A percentile compares a stretch with the other conserved stretches of the same genome.
phyloP scores from a whole-genome alignment of 1,139 yeast genomes.

The Geotrichum carabidarum region DNA sequence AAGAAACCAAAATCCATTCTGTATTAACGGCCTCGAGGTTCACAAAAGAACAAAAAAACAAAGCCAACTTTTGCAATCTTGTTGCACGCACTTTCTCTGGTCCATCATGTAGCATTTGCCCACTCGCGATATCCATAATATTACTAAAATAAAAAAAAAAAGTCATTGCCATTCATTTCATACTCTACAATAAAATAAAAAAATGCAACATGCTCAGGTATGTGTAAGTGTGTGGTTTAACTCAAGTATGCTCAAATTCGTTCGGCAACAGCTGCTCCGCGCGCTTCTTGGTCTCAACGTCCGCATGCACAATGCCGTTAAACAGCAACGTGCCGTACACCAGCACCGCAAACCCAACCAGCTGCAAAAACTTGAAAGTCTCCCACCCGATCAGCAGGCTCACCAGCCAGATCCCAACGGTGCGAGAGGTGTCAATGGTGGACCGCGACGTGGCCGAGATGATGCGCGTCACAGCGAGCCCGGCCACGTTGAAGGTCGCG shows the following conservation, averaged over 20 bases:
- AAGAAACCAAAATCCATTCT: too few species aligned
- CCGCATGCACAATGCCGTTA: slow-evolving; percentile 53
- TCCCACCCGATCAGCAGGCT: slow-evolving; percentile 76
- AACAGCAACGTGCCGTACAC: slow-evolving; percentile 72
- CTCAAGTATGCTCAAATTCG: slow-evolving; percentile 25
- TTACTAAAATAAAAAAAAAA: too few species aligned
- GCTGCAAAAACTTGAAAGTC: slow-evolving; percentile 54
- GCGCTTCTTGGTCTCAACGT: slow-evolving; percentile 13
- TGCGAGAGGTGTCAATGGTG: slow-evolving; percentile 74
- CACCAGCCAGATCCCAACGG: slow-evolving; percentile 68
- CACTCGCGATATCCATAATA: too few species aligned
- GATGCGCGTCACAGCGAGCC: slow-evolving; percentile 60
- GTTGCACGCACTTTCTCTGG: too few species aligned
- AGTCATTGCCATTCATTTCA: background rate
- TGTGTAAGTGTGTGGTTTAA: background rate
- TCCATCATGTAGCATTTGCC: too few species aligned
- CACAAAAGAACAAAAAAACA: too few species aligned
- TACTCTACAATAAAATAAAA: background rate
- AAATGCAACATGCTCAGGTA: background rate
- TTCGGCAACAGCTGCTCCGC: slow-evolving; percentile 23
- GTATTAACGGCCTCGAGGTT: too few species aligned
- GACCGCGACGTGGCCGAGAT: slow-evolving; percentile 75
- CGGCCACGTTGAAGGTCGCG: slow-evolving; percentile 67
- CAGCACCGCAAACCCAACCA: slow-evolving; percentile 57
- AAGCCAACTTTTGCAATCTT: too few species aligned